Evolutionary conservation across 2,329 filamentous ascomycete genomes (phyloP).

Genomic region (Hypoxylon sp.): DNA sequence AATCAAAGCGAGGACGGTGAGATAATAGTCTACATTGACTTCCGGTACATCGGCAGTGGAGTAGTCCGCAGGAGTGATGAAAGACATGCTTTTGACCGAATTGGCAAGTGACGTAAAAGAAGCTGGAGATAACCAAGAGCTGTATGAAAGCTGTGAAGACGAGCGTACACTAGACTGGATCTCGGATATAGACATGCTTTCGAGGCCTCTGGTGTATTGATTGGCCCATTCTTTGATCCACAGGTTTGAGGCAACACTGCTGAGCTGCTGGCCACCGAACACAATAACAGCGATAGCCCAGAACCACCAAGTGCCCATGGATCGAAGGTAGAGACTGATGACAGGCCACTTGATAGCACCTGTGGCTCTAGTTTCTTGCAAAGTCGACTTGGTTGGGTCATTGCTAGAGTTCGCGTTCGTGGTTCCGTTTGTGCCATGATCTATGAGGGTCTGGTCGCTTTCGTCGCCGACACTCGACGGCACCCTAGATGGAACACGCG

Average conservation of each 20-base stretch:
- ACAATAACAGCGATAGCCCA: conserved; percentile 82
- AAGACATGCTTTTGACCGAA: conserved; percentile 52
- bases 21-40: conserved; percentile 87
- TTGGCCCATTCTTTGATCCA: conserved; percentile 98
- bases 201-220: conserved; percentile 72
- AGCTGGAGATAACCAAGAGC: conserved; percentile 54
- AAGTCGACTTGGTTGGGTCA: conserved; percentile 64
- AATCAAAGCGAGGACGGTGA: conserved; percentile 84
- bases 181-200: conserved; percentile 54
- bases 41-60: conserved; percentile 58
- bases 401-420: conserved; percentile 62
- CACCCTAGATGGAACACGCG: conserved; percentile 80
- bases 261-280: conserved; percentile 86
- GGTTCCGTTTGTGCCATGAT: conserved; percentile 64
- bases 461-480: conserved; percentile 81
- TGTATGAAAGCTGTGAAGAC: conserved; percentile 55
- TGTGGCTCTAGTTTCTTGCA: conserved; percentile 82
- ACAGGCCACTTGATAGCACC: conserved; percentile 91
- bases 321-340: conserved; percentile 83
- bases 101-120: conserved; percentile 59
- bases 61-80: conserved; percentile 56
- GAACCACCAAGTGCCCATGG: conserved; percentile 98
- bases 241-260: conserved; percentile 87
- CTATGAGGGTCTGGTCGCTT: conserved; percentile 66
- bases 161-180: conserved; percentile 52